Evolutionary conservation across 2,329 filamentous ascomycete genomes (phyloP).

Genomic region (Xylariaceae sp.): DNA sequence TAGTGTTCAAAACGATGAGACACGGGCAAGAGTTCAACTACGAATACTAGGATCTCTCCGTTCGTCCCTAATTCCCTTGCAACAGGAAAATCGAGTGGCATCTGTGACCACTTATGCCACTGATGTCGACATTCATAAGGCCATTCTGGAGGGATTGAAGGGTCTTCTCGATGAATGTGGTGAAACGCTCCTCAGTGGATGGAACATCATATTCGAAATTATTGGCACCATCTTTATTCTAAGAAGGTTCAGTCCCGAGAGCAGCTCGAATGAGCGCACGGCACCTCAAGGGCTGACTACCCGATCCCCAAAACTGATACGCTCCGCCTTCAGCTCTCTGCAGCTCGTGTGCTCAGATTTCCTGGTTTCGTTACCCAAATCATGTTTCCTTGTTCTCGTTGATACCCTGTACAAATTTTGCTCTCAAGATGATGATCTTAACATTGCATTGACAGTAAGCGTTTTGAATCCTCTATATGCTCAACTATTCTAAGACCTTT

Average conservation of each 20-base stretch:
- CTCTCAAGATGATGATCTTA: conserved; percentile 88
- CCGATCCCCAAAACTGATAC: conserved; percentile 76
- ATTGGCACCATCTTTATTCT: conserved; percentile 79
- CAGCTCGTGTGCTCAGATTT: conserved; percentile 97
- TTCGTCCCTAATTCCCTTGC: conserved; percentile 65
- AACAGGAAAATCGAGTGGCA: conserved; percentile 57
- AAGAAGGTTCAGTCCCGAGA: conserved; percentile 42
- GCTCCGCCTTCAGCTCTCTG: conserved; percentile 85
- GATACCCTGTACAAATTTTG: conserved; percentile 91
- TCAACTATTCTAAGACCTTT: conserved; percentile 24
- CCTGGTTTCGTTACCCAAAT: conserved; percentile 72
- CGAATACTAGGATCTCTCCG: conserved; percentile 72
- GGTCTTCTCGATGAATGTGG: conserved; percentile 87
- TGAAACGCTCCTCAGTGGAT: conserved; percentile 81
- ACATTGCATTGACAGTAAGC: conserved; percentile 87
- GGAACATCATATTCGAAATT: conserved; percentile 85
- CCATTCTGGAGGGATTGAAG: conserved; percentile 80
- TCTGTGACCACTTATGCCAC: conserved; percentile 66
- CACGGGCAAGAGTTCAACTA: conserved; percentile 70
- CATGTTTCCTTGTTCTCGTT: conserved; percentile 78
- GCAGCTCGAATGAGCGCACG: conserved; percentile 39
- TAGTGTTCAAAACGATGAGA: conserved; percentile 56
- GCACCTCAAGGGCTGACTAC: conserved; percentile 53
- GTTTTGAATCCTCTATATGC: neutral
- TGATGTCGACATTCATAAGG: conserved; percentile 81